Base-by-base conservation (phyloP, 495 filamentous ascomycete genomes). In the Lepidopterella palustris region DNA sequence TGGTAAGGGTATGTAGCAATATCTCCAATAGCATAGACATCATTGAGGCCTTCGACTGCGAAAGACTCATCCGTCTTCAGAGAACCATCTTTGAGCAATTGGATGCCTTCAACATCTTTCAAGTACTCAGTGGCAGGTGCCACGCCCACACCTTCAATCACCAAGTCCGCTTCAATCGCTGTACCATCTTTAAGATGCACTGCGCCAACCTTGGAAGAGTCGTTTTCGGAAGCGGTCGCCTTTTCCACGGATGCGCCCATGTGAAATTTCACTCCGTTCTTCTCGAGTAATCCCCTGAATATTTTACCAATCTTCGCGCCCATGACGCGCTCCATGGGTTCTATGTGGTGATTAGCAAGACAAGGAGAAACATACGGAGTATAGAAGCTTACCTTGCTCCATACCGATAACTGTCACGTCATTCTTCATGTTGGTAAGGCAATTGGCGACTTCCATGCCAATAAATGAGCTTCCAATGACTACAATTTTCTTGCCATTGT, bases 1-100 rank as follows among this genome's bases (percentile, higher is more conserved):
- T 90, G 81, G 75, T 97, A 98, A 0, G 92, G 92, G 68, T 90
- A 96, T 1, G 90, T 93, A 6, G 93, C 92, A 56, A 98, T 97
- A 70, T 98, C 93, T 51, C 93, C 93, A 61, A 98, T 86, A 39
- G 93, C 93, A 69, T 88, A 97, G 54, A 96, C 92, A 66, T 89
- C 85, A 52, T 86, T 79, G 0, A 91, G 71, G 2, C 84, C 84
- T 0, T 81, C 72, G 15, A 97, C 86, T 27, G 81, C 78, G 73
- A 92, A 97, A 56, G 81, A 73, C 61, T 89, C 84, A 68, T 96
- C 83, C 5, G 86, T 88, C 64, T 78, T 81, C 48, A 98, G 55
- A 5, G 89, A 93, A 11, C 90, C 89, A 67, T 98, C 93, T 23
- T 85, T 78, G 60, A 89, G 82, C 0, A 96, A 81, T 18, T 79